Evolutionary conservation across 1,139 yeast species (phyloP).

Genomic region (Scheffersomyces illinoinensis): DNA sequence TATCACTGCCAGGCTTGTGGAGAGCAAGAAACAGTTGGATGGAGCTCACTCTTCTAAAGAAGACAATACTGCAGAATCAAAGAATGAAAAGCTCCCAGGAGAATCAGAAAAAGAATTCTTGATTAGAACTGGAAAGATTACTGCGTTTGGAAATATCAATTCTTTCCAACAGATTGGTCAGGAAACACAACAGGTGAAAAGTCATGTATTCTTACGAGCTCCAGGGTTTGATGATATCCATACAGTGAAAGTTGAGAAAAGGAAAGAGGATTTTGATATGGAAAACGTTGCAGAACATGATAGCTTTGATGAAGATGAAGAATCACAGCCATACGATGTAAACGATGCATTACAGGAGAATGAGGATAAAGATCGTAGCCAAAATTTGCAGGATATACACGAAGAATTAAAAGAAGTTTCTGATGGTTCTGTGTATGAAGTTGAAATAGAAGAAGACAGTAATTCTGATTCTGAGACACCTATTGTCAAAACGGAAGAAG

Average conservation of each 20-base stretch:
- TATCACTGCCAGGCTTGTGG: slow-evolving; percentile 55
- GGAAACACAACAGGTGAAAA: slow-evolving; percentile 16
- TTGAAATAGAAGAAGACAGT: slow-evolving; percentile 10
- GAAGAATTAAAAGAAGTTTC: slow-evolving; percentile 13
- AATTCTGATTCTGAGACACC: background rate
- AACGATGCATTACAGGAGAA: slow-evolving; percentile 4
- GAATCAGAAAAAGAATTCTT: slow-evolving; percentile 81
- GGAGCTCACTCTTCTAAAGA: slow-evolving; percentile 6
- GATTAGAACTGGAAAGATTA: slow-evolving; percentile 86
- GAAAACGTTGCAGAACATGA: slow-evolving; percentile 12
- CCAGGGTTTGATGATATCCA: slow-evolving; percentile 34
- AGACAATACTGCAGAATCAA: slow-evolving; percentile 3
- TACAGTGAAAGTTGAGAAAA: slow-evolving; percentile 1
- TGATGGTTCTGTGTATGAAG: slow-evolving; percentile 10
- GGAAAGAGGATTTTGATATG: slow-evolving; percentile 1
- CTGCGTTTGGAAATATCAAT: slow-evolving; percentile 82
- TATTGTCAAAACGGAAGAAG: background rate
- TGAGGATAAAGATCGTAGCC: slow-evolving; percentile 17
- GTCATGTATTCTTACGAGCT: slow-evolving; percentile 35
- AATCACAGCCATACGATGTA: slow-evolving; percentile 1
- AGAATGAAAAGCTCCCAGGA: slow-evolving; percentile 45
- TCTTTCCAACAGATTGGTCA: slow-evolving; percentile 42
- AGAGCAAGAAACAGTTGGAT: slow-evolving; percentile 22
- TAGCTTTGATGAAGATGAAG: slow-evolving; percentile 6
- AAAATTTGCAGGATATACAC: slow-evolving; percentile 18